Percentiles rank a stretch among this genome's conserved stretches.
Evolutionary conservation across 257 asterid genomes (phyloP).

Genomic region (Nicotiana paniculata): DNA sequence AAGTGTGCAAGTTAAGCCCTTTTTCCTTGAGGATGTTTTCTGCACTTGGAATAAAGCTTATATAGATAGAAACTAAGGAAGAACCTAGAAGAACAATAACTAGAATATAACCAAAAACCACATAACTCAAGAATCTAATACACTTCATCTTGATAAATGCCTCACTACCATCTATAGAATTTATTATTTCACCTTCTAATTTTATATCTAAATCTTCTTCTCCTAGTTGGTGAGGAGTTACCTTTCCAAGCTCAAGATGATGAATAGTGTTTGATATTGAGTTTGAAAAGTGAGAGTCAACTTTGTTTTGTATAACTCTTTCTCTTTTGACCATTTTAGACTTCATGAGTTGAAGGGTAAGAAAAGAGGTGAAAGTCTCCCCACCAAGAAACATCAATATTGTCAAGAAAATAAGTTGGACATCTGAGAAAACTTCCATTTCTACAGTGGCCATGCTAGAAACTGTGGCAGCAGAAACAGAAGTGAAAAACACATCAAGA

Average conservation of each 20-base stretch:
- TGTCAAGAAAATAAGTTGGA: constrained; percentile 37
- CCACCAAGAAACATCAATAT: constrained; percentile 43
- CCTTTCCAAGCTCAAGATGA: background rate
- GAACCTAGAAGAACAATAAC: constrained; percentile 23
- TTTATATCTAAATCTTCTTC: constrained; percentile 12
- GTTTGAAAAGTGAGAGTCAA: too few relatives aligned
- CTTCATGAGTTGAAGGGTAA: constrained; percentile 22
- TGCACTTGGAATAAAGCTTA: constrained; percentile 20
- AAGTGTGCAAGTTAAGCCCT: constrained; percentile 21
- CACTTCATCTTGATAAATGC: background rate
- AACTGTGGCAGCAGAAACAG: constrained; percentile 34
- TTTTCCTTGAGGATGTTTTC: constrained; percentile 18
- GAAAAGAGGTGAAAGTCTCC: constrained; percentile 37
- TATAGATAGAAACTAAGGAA: constrained; percentile 15
- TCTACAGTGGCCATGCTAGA: constrained; percentile 47
- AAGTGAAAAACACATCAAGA: constrained; percentile 38
- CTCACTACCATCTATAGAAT: background rate
- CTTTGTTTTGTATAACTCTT: background rate
- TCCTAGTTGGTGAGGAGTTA: constrained; percentile 18
- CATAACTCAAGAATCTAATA: constrained; percentile 9
- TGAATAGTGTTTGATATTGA: background rate
- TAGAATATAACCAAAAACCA: constrained; percentile 22
- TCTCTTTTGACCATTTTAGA: background rate
- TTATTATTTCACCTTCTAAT: background rate
- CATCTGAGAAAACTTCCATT: constrained; percentile 46